Evolutionary conservation across 345 rosid genomes (phyloP), one percentile per base, ranked within the genome.

Genomic region (Eucalyptus pumila): DNA sequence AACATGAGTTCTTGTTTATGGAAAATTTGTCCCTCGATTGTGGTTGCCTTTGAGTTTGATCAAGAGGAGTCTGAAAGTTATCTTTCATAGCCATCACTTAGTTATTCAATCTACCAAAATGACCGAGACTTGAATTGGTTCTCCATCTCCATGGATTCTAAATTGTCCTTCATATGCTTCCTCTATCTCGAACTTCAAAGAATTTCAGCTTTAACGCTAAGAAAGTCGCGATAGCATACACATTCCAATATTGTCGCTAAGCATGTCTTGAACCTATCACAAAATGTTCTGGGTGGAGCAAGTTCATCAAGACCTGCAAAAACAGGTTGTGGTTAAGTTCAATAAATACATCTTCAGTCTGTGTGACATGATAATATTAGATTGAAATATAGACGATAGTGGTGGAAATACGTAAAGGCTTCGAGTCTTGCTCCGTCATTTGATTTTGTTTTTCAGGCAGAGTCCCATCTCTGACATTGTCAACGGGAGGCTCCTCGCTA

Each of bases 31-130:
- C 67, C 8, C 15, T 12, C 32, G 11, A 24, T 6, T 10, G 14
- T 5, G 2, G 62, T 5, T 17, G 24, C 23, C 56, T 17, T 19
- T 3, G 9, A 17, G 24, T 17, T 52, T 17, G 56, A 52, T 52
- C 23, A 51, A 51, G 23, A 52, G 56, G 24, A 16, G 23, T 7
- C 2, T 51, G 2, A 3, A 52, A 17, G 7, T 58, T 1, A 5
- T 11, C 65, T 24, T 58, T 58, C 0, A 0, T 4, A 6, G 34
- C 9, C 9, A 13, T 30, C 3, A 12, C 4, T n/a, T n/a, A n/a
- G n/a, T n/a, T n/a, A n/a, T n/a, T n/a, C n/a, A n/a, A n/a, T n/a
- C n/a, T n/a, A n/a, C n/a, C n/a, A n/a, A n/a, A n/a, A n/a, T n/a
- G n/a, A n/a, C n/a, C n/a, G n/a, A n/a, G n/a, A n/a, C n/a, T 62